phyloP scores from a whole-genome alignment of 2,329 filamentous ascomycete genomes.

The Lachnellula arida region DNA sequence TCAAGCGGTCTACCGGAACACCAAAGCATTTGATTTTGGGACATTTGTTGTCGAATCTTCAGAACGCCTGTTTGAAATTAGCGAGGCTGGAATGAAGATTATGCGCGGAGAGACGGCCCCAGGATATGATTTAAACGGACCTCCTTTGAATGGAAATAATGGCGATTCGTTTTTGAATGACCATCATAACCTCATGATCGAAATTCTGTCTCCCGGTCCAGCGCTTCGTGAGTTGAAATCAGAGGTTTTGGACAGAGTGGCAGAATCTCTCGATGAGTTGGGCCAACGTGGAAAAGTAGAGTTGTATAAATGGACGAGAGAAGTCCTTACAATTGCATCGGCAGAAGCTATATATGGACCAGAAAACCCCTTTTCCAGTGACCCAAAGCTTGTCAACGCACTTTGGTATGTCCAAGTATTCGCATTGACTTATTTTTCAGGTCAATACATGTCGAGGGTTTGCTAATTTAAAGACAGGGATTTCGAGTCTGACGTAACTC shows the following conservation, averaged over 20 bases:
- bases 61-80: constrained; percentile 36
- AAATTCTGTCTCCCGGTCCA: constrained; percentile 33
- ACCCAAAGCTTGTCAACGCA: constrained; percentile 35
- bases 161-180: constrained; percentile 34
- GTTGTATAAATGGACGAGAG: constrained; percentile 39
- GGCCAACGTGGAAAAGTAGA: constrained; percentile 28
- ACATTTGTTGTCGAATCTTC: constrained; percentile 38
- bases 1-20: constrained; percentile 36
- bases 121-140: constrained; percentile 25
- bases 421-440: neutral
- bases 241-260: constrained; percentile 36
- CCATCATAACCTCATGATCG: constrained; percentile 34
- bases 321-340: constrained; percentile 38
- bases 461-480: constrained; percentile 17
- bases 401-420: constrained; percentile 30
- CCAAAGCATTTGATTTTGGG: constrained; percentile 40
- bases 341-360: constrained; percentile 42
- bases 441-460: neutral
- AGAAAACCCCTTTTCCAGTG: constrained; percentile 37
- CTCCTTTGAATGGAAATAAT: constrained; percentile 22
- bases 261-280: constrained; percentile 29
- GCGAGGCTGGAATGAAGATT: constrained; percentile 31
- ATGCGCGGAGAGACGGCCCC: constrained; percentile 23
- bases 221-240: constrained; percentile 35
- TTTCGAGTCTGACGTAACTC: constrained; percentile 29